Base-by-base conservation (phyloP, 2,329 filamentous ascomycete species). In the Diaporthe caulivora region DNA sequence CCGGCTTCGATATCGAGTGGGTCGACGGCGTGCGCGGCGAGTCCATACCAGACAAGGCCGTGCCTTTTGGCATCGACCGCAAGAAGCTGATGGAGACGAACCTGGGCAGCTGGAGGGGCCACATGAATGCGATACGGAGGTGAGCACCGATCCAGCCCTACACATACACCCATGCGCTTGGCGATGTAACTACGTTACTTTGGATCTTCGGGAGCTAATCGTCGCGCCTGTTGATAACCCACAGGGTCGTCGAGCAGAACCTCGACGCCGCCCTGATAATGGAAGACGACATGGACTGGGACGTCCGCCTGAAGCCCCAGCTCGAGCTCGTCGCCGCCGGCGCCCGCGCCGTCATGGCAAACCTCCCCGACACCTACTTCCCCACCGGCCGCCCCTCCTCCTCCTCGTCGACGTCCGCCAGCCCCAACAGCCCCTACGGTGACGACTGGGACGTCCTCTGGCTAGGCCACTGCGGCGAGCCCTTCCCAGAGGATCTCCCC, bases 361-460 rank as follows among this genome's bases (percentile, higher is more conserved):
- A 72, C 51, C 71, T 75, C 8, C 71, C 73, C 24, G 67, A 71
- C 11, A 24, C 47, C 8, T 70, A 71, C 44, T 75, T 75, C 60
- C 71, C 73, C 10, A 73, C 65, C 17, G 73, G 73, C 54, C 29
- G 73, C 13, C 8, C 72, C 4, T 74, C 72, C 18, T 49, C 51
- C 31, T 40, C 44, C n/a, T 11, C 62, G 44, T 3, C 29, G n/a
- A n/a, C n/a, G n/a, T n/a, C n/a, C n/a, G n/a, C 58, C 55, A 9
- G 71, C 68, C 53, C 55, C 26, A 68, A 21, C 58, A 73, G 55
- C 29, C 73, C 75, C 34, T 89, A 88, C 76, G 87, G 87, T 15
- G 82, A 84, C 68, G 80, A 84, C 74, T 89, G 87, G 87, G 87
- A 90, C 76, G 78, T 89, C 44, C 81, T 89, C 31, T 89, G 87